These are phyloP conservation scores for Falciphora oryzae DNA, from an alignment of 2,329 filamentous ascomycete species.

Conservation along the genomic window DNA sequence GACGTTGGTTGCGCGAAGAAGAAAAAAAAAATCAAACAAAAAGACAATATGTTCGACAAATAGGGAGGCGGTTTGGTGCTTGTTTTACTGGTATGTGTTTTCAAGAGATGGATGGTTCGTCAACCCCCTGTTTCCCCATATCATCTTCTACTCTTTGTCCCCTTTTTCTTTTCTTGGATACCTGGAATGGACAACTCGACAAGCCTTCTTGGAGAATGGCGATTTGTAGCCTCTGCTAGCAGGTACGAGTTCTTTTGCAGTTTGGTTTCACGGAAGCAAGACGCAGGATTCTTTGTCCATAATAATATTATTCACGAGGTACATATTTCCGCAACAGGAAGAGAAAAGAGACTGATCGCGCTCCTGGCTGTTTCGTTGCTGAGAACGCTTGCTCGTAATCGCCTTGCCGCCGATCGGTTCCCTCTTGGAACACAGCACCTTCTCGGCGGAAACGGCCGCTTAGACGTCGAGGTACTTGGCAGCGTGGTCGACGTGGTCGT, in stretches of 20 bases:
- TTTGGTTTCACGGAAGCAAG: neutral
- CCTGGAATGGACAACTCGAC: neutral
- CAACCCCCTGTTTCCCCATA: neutral
- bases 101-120: neutral
- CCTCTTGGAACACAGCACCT: too few species aligned
- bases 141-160: neutral
- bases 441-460: neutral
- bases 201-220: neutral
- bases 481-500: conserved; percentile 87
- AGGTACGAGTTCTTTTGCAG: neutral
- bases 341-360: too few species aligned
- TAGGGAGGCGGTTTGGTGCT: neutral
- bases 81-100: neutral
- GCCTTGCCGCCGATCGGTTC: too few species aligned
- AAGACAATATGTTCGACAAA: neutral
- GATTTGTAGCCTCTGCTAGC: neutral
- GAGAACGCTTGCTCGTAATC: too few species aligned
- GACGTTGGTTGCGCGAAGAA: neutral
- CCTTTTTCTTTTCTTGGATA: neutral
- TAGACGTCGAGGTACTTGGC: conserved; percentile 64
- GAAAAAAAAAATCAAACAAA: neutral
- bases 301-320: neutral
- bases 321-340: neutral
- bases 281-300: conserved; percentile 3
- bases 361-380: too few species aligned